These are phyloP conservation scores for Arthrobotrys musiformis DNA, from an alignment of 2,329 filamentous ascomycete genomes.

Conservation along the genomic window DNA sequence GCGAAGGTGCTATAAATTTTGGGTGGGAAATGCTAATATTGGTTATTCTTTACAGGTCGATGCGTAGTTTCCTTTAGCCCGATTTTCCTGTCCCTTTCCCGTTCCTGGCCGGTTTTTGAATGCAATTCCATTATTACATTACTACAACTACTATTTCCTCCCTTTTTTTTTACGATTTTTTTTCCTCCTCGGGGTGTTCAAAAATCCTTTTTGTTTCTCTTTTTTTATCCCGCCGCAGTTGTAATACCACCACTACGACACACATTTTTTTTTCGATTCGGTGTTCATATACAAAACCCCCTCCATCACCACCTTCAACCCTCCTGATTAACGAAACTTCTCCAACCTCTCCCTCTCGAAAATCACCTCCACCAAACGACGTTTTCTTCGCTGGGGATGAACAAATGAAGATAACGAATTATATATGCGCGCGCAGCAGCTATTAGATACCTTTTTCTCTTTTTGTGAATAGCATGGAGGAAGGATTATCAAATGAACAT, in stretches of 20 bases:
- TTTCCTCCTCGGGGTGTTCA: constrained; percentile 30
- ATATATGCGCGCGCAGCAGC: not conserved
- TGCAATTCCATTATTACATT: constrained; percentile 34
- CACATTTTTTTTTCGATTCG: constrained; percentile 40
- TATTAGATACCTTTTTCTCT: constrained; percentile 35
- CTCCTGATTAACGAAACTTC: constrained; percentile 18
- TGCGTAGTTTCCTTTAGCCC: constrained; percentile 38
- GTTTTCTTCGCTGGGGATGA: not conserved
- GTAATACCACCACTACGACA: constrained; percentile 48
- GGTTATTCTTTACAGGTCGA: constrained; percentile 22
- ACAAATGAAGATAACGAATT: constrained; percentile 17
- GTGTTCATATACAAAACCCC: constrained; percentile 54
- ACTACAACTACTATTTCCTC: constrained; percentile 22
- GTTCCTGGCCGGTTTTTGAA: constrained; percentile 53
- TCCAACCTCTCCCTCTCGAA: not conserved
- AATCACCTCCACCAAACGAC: not conserved
- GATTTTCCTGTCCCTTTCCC: constrained; percentile 28
- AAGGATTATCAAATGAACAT: constrained; percentile 44
- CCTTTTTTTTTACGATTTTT: constrained; percentile 34
- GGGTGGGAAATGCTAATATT: not conserved
- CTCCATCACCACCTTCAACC: not conserved
- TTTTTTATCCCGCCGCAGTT: constrained; percentile 1
- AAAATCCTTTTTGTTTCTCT: not conserved
- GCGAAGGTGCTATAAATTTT: not conserved
- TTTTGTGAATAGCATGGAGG: constrained; percentile 45